Evolutionary conservation across 2,329 filamentous ascomycete species (phyloP).

Genomic region (Aspergillus neoniger): DNA sequence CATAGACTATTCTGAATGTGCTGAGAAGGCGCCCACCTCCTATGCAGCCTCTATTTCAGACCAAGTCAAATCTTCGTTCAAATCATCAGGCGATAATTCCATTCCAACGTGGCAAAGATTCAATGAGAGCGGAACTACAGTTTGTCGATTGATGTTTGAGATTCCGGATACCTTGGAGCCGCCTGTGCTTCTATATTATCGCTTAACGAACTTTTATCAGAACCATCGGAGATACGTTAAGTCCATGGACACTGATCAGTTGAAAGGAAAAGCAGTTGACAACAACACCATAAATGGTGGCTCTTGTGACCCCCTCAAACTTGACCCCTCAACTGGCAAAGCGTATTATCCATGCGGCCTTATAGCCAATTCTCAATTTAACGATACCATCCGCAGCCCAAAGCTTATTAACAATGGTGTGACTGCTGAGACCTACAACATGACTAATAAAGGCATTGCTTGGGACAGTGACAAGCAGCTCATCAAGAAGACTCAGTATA

Average conservation of each 20-base stretch:
- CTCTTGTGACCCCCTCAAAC: constrained; percentile 73
- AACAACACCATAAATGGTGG: constrained; percentile 64
- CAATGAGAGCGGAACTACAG: constrained; percentile 42
- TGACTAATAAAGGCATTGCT: constrained; percentile 77
- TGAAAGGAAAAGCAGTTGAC: constrained; percentile 69
- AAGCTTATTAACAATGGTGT: constrained; percentile 55
- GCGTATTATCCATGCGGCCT: constrained; percentile 93
- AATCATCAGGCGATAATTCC: constrained; percentile 49
- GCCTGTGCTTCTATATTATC: constrained; percentile 91
- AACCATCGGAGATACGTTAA: constrained; percentile 96
- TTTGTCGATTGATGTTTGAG: constrained; percentile 75
- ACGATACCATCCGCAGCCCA: constrained; percentile 79
- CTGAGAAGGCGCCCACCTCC: constrained; percentile 49
- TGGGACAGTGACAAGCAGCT: constrained; percentile 82
- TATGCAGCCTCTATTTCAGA: constrained; percentile 55
- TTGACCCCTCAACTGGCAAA: constrained; percentile 54
- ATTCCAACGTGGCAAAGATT: constrained; percentile 35
- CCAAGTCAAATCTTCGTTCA: constrained; percentile 71
- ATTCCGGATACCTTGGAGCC: constrained; percentile 77
- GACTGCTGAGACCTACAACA: constrained; percentile 64
- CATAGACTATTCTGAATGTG: constrained; percentile 87
- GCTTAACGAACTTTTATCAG: constrained; percentile 96
- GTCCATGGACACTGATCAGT: constrained; percentile 79
- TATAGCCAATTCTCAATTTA: constrained; percentile 96
- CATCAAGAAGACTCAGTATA: constrained; percentile 72